Conservation (phyloP, 495 filamentous ascomycete genomes). For the Podospora didyma region DNA sequence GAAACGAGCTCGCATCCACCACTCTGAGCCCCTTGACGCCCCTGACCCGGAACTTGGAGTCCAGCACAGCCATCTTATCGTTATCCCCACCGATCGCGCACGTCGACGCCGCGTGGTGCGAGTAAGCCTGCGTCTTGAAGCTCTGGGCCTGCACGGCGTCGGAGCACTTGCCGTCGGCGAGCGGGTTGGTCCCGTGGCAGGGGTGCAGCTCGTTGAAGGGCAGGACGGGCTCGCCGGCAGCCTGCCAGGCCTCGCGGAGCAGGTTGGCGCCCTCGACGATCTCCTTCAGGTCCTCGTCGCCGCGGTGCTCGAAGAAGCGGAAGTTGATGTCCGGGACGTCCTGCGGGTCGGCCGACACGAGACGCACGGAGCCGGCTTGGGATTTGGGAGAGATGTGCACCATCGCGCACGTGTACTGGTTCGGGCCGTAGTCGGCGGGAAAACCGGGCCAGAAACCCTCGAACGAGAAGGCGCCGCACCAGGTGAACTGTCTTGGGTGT, state of each 20-base stretch:
- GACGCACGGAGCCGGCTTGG: slow-evolving; percentile 46
- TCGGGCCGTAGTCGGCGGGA: slow-evolving; percentile 38
- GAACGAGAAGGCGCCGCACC: slow-evolving; percentile 43
- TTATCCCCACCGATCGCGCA: slow-evolving; percentile 46
- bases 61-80: slow-evolving; percentile 47
- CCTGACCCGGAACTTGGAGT: slow-evolving; percentile 47
- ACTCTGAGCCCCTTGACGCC: slow-evolving; percentile 47
- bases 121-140: slow-evolving; percentile 47
- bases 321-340: slow-evolving; percentile 54
- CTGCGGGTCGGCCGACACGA: slow-evolving; percentile 48
- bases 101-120: slow-evolving; percentile 48
- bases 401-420: slow-evolving; percentile 39
- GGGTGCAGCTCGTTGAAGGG: slow-evolving; percentile 42
- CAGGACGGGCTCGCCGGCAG: slow-evolving; percentile 26
- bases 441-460: slow-evolving; percentile 49
- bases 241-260: slow-evolving; percentile 38
- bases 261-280: slow-evolving; percentile 48
- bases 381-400: slow-evolving; percentile 48
- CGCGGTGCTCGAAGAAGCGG: slow-evolving; percentile 47
- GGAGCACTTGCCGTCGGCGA: slow-evolving; percentile 27
- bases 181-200: slow-evolving; percentile 24
- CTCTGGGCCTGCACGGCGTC: slow-evolving; percentile 37
- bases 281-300: slow-evolving; percentile 42
- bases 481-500: too few species aligned
- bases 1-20: slow-evolving; percentile 53